Percentiles rank a stretch among this genome's conserved stretches.
Evolutionary conservation across 1,284 basidiomycete genomes (phyloP).

Genomic region (Coriolopsis trogii): DNA sequence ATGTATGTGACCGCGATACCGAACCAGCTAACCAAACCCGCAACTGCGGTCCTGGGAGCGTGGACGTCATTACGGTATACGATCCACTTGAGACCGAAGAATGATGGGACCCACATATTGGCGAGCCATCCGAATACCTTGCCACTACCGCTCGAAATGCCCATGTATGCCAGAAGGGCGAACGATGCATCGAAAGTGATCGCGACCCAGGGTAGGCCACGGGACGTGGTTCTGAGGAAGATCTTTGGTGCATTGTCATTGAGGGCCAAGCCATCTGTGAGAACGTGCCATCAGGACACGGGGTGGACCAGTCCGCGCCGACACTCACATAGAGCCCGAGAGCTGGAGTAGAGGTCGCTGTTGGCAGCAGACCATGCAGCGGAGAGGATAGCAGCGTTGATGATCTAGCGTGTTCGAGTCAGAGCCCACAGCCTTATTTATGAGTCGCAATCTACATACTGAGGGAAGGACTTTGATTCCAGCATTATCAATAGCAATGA

Average conservation of each 20-base stretch:
- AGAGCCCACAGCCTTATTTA: background rate
- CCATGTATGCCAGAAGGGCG: constrained; percentile 72
- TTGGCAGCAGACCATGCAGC: constrained; percentile 89
- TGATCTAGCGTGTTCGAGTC: constrained; percentile 49
- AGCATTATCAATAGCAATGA: constrained; percentile 76
- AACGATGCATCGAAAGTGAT: constrained; percentile 73
- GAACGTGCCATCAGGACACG: background rate
- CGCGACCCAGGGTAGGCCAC: constrained; percentile 78
- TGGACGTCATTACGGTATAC: no score
- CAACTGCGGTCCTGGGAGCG: constrained; percentile 50
- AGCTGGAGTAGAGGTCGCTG: constrained; percentile 82
- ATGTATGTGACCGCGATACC: constrained; percentile 81
- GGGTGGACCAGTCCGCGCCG: background rate
- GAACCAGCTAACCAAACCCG: constrained; percentile 82
- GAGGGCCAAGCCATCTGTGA: constrained; percentile 74
- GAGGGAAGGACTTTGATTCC: constrained; percentile 74
- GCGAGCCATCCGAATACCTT: constrained; percentile 69
- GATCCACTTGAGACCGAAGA: no score
- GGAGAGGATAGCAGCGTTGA: constrained; percentile 85
- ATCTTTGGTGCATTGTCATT: constrained; percentile 78
- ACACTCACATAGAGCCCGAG: constrained; percentile 76
- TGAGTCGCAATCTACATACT: constrained; percentile 12
- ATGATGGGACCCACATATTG: constrained; percentile 50
- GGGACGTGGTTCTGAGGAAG: constrained; percentile 68
- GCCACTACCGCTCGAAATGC: constrained; percentile 60